Conservation (phyloP, 2,329 filamentous ascomycete species). For the Paramyrothecium sp. region DNA sequence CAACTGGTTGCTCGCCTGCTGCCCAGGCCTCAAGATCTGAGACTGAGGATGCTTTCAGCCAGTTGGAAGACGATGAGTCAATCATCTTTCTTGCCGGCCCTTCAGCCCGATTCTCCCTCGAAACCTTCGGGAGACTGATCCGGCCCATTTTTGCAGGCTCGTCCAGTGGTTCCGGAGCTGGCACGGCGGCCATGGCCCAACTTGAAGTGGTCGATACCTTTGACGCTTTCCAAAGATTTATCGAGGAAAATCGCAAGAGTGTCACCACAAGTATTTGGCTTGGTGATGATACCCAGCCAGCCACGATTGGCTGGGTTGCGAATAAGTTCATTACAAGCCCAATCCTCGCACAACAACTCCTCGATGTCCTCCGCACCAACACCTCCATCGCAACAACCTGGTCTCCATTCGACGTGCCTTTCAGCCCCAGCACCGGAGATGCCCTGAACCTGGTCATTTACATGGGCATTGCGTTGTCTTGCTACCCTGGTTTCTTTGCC, state of each 20-base stretch:
- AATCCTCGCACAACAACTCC: constrained; percentile 60
- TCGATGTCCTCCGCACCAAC: constrained; percentile 66
- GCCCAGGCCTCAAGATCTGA: constrained; percentile 42
- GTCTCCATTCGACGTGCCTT: constrained; percentile 73
- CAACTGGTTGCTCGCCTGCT: constrained; percentile 42
- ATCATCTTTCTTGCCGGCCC: constrained; percentile 31
- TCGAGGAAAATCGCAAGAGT: constrained; percentile 60
- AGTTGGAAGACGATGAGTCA: constrained; percentile 8
- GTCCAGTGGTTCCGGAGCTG: constrained; percentile 14
- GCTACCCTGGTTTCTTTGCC: constrained; percentile 79
- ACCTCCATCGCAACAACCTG: constrained; percentile 70
- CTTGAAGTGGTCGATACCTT: constrained; percentile 43
- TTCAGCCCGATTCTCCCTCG: constrained; percentile 32
- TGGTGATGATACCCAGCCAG: constrained; percentile 64
- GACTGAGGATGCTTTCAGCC: constrained; percentile 32
- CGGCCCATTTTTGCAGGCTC: constrained; percentile 35
- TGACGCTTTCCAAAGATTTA: constrained; percentile 63
- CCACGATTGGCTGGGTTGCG: constrained; percentile 68
- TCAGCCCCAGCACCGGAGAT: constrained; percentile 65
- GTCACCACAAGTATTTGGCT: constrained; percentile 77
- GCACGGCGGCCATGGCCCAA: constrained; percentile 14
- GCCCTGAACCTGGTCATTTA: constrained; percentile 78
- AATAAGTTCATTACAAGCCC: constrained; percentile 49
- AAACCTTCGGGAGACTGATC: constrained; percentile 31
- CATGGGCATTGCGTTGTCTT: constrained; percentile 69